Percentiles rank a stretch among this genome's conserved stretches.
phyloP scores from a whole-genome alignment of 2,329 filamentous ascomycete genomes.

The Lasiodiplodia sp. region DNA sequence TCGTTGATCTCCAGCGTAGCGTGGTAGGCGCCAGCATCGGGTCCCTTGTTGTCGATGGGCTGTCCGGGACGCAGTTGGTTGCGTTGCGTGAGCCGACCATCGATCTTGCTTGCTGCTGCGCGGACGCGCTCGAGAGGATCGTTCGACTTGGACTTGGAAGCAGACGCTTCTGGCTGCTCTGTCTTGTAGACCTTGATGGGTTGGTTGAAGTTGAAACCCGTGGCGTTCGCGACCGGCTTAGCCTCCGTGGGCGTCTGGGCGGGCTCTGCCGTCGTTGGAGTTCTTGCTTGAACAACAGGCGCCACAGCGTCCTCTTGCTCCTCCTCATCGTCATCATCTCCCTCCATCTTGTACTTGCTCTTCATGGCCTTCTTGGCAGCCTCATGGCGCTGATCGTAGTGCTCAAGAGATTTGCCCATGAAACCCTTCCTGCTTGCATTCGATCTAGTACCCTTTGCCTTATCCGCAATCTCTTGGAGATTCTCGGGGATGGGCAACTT shows the following conservation, averaged over 20 bases:
- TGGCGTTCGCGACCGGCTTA: conserved; percentile 27
- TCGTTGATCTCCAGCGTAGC: conserved; percentile 99
- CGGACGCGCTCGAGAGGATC: conserved; percentile 77
- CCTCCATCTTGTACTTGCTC: conserved; percentile 70
- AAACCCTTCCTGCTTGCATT: conserved; percentile 86
- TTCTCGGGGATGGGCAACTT: conserved; percentile 80
- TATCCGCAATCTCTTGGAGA: conserved; percentile 69
- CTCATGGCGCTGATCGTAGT: conserved; percentile 89
- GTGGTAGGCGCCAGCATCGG: conserved; percentile 95
- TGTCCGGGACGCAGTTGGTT: conserved; percentile 90
- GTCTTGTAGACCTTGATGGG: conserved; percentile 78
- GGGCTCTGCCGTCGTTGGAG: conserved; percentile 50
- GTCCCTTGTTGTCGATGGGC: conserved; percentile 97
- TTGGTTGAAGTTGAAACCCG: conserved; percentile 62
- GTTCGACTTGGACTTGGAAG: conserved; percentile 65
- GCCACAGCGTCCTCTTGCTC: conserved; percentile 70
- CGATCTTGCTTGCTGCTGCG: conserved; percentile 90
- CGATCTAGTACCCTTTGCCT: conserved; percentile 90
- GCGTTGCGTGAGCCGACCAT: conserved; percentile 85
- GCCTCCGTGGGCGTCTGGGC: conserved; percentile 31
- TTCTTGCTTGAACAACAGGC: conserved; percentile 66
- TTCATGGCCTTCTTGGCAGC: conserved; percentile 85
- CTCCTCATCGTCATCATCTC: conserved; percentile 75
- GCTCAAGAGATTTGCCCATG: conserved; percentile 91
- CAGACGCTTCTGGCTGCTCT: conserved; percentile 60